These are phyloP conservation scores for Daldinia eschscholtzii DNA, from an alignment of 2,329 filamentous ascomycete species.

Conservation along the genomic window DNA sequence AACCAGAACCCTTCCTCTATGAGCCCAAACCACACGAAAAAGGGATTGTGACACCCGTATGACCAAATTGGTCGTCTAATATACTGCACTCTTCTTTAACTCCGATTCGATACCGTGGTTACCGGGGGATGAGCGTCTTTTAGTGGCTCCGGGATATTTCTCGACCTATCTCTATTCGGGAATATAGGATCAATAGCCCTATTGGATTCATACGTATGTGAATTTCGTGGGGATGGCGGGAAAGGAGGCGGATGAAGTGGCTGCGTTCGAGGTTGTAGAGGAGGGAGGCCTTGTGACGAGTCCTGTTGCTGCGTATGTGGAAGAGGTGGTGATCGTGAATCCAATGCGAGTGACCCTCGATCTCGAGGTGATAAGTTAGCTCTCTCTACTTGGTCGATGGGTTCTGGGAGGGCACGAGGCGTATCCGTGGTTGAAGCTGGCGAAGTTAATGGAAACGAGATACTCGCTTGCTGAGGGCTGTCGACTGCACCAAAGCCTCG, in stretches of 20 bases:
- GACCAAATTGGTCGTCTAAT: conserved; percentile 30
- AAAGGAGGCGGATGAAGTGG: conserved; percentile 42
- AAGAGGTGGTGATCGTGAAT: conserved; percentile 50
- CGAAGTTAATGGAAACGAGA: conserved; percentile 48
- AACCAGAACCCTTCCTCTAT: conserved; percentile 34
- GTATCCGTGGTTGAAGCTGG: conserved; percentile 50
- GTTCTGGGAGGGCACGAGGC: conserved; percentile 50
- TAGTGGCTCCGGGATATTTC: conserved; percentile 49
- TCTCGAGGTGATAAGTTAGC: conserved; percentile 50
- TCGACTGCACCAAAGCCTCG: conserved; percentile 47
- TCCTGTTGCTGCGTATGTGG: conserved; percentile 48
- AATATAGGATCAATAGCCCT: conserved; percentile 52
- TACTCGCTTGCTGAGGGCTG: conserved; percentile 47
- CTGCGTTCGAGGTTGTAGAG: conserved; percentile 48
- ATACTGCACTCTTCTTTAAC: conserved; percentile 38
- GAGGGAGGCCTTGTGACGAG: conserved; percentile 43
- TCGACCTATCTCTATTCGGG: conserved; percentile 51
- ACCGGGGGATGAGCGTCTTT: conserved; percentile 48
- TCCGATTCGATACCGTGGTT: conserved; percentile 48
- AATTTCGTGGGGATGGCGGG: conserved; percentile 44
- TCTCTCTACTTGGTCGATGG: conserved; percentile 50
- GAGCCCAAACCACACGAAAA: conserved; percentile 26
- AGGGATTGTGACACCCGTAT: conserved; percentile 30
- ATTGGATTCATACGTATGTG: conserved; percentile 47
- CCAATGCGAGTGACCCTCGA: conserved; percentile 43